These are phyloP conservation scores for Hypoxylon sp. DNA, from an alignment of 2,329 filamentous ascomycete genomes.

Conservation along the genomic window DNA sequence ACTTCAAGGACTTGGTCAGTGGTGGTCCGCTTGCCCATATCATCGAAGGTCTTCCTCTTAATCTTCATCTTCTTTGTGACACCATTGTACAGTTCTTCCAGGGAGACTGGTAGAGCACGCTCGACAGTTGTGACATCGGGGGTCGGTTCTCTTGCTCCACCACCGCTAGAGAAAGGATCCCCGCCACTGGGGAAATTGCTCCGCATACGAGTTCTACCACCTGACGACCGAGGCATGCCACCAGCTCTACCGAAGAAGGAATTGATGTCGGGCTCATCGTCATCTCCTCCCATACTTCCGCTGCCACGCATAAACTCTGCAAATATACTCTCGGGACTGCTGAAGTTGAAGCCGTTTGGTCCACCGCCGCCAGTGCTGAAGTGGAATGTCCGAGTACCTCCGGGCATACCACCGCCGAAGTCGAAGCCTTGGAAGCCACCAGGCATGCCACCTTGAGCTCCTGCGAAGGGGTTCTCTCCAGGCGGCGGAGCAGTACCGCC, in stretches of 20 bases:
- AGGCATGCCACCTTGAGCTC: constrained; percentile 64
- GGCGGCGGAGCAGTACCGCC: constrained; percentile 79
- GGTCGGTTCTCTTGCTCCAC: constrained; percentile 62
- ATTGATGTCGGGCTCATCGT: constrained; percentile 57
- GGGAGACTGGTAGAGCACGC: constrained; percentile 79
- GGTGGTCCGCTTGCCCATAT: constrained; percentile 83
- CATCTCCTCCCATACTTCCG: constrained; percentile 56
- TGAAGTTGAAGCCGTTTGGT: constrained; percentile 75
- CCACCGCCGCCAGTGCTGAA: constrained; percentile 72
- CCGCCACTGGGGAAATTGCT: constrained; percentile 55
- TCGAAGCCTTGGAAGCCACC: constrained; percentile 66
- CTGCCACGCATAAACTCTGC: constrained; percentile 79
- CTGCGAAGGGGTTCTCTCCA: constrained; percentile 71
- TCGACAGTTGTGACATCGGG: constrained; percentile 94
- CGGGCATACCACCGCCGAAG: constrained; percentile 62
- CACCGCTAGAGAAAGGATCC: constrained; percentile 45
- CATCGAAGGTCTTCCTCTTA: constrained; percentile 94
- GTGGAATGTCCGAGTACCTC: constrained; percentile 69
- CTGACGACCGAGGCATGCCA: constrained; percentile 56
- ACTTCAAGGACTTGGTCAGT: constrained; percentile 94
- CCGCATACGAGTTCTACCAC: constrained; percentile 56
- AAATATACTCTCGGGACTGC: constrained; percentile 86
- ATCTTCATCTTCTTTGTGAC: constrained; percentile 98
- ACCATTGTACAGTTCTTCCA: constrained; percentile 91
- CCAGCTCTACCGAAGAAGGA: constrained; percentile 59